These are phyloP conservation scores for Corylus americana DNA, from an alignment of 306 rosid genomes.

Conservation along the genomic window DNA sequence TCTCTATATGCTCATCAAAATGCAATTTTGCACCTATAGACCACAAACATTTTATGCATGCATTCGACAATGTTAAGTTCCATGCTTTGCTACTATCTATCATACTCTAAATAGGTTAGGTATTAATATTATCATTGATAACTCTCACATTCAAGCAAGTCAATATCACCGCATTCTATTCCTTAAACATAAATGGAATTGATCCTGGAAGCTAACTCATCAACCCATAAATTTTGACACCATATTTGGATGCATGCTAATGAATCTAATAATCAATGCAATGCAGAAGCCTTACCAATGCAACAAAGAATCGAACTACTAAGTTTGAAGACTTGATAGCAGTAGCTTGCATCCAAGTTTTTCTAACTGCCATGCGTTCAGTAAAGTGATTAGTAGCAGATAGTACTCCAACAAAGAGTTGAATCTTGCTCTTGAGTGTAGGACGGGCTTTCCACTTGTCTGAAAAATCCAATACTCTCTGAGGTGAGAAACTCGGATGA, in stretches of 20 bases:
- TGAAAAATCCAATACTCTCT: constrained; percentile 82
- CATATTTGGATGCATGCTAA: constrained; percentile 16
- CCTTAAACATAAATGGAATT: not conserved
- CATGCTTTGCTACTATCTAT: not conserved
- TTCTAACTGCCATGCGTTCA: constrained; percentile 93
- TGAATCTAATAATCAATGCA: not conserved
- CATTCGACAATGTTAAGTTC: not conserved
- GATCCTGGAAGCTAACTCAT: not conserved
- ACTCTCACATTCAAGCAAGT: not conserved
- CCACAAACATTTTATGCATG: not conserved
- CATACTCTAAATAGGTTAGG: not conserved
- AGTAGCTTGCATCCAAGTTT: constrained; percentile 94
- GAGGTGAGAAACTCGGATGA: constrained; percentile 96
- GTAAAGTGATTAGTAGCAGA: constrained; percentile 97
- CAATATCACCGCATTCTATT: not conserved
- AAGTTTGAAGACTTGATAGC: constrained; percentile 73
- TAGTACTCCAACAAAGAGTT: constrained; percentile 76
- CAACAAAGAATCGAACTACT: constrained; percentile 92
- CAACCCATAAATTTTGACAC: not conserved
- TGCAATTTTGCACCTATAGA: not conserved
- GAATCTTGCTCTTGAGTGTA: constrained; percentile 57
- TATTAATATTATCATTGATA: not conserved
- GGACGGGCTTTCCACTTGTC: constrained; percentile 73
- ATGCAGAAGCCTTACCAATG: constrained; percentile 68
- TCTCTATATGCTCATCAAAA: not conserved